Evolutionary conservation across 164 flowering plant species (phyloP).

Genomic region (Taxillus chinensis): DNA sequence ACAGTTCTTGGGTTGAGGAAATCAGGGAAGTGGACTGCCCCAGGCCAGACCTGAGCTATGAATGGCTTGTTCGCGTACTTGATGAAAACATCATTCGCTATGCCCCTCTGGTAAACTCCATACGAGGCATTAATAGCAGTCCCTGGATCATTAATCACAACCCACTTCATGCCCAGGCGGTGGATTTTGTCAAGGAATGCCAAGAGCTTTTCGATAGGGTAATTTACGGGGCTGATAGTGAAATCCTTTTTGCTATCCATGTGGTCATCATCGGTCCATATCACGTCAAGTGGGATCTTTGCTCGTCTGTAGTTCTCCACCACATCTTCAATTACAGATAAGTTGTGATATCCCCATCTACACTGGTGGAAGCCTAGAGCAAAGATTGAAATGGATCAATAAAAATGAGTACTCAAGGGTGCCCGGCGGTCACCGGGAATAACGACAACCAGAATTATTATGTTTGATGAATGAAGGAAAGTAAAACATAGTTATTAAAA

Average conservation of each 20-base stretch:
- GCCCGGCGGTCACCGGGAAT: too few species aligned
- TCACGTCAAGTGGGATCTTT: constrained; percentile 83
- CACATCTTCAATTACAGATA: constrained; percentile 75
- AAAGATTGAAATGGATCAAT: neutral
- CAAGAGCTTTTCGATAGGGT: constrained; percentile 56
- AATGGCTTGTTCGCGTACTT: constrained; percentile 69
- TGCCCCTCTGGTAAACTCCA: constrained; percentile 57
- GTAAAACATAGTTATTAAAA: too few species aligned
- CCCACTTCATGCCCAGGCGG: constrained; percentile 64
- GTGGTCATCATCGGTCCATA: constrained; percentile 95
- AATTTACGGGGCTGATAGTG: constrained; percentile 66
- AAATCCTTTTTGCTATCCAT: constrained; percentile 93
- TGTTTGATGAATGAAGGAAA: too few species aligned
- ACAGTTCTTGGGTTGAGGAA: constrained; percentile 77
- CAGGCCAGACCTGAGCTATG: constrained; percentile 95
- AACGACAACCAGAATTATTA: too few species aligned
- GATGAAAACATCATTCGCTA: constrained; percentile 73
- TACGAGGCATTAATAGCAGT: constrained; percentile 65
- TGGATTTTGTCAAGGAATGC: constrained; percentile 65
- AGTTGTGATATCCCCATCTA: constrained; percentile 88
- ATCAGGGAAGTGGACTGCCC: constrained; percentile 90
- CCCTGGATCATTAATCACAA: constrained; percentile 88
- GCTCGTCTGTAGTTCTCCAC: constrained; percentile 81
- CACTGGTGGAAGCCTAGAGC: constrained; percentile 86
- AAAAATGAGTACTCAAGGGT: too few species aligned